Percentiles rank a stretch among this genome's conserved stretches.
These are phyloP conservation scores for Helianthus annuus DNA, from an alignment of 129 eudicot species.

Conservation along the genomic window HanXRQr2.0-SUNRISE NC_035435.2:129489232-129489731, in stretches of 20 bases:
- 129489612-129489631: conserved; percentile 56
- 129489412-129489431: conserved; percentile 54
- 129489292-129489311: conserved; percentile 51
- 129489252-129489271: background rate
- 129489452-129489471: conserved; percentile 25
- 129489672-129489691: conserved; percentile 58
- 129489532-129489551: conserved; percentile 73
- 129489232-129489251: background rate
- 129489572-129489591: conserved; percentile 67
- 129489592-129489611: conserved; percentile 51
- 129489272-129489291: conserved; percentile 74
- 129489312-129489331: conserved; percentile 58
- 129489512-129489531: conserved; percentile 55
- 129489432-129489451: conserved; percentile 28
- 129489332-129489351: conserved; percentile 72
- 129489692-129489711: conserved; percentile 77
- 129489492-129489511: conserved; percentile 56
- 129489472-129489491: conserved; percentile 39
- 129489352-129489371: conserved; percentile 72
- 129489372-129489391: conserved; percentile 58
- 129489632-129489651: conserved; percentile 37
- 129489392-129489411: conserved; percentile 56
- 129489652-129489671: conserved; percentile 50
- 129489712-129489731: conserved; percentile 81
- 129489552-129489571: conserved; percentile 72